These are phyloP conservation scores for Ophiostoma quercus DNA, from an alignment of 2,329 filamentous ascomycete genomes.

Conservation along the genomic window DNA sequence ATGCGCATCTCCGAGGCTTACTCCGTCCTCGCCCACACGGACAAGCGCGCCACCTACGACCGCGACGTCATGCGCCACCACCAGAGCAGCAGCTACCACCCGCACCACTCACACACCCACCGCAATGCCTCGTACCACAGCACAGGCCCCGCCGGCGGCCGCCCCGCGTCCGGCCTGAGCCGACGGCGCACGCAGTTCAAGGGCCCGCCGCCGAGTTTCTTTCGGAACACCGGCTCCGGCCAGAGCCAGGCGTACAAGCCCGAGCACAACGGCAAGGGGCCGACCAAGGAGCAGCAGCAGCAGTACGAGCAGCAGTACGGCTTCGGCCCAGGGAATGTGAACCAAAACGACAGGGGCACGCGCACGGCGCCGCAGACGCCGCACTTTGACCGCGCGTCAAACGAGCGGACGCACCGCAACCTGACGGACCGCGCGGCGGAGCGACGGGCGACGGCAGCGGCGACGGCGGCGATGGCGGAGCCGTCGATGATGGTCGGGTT, in stretches of 20 bases:
- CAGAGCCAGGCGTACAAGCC: conserved; percentile 26
- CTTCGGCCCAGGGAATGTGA: conserved; percentile 22
- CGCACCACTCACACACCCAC: conserved; percentile 29
- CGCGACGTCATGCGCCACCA: conserved; percentile 52
- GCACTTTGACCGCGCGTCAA: conserved; percentile 72
- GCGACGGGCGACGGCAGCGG: conserved; percentile 35
- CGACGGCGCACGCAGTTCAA: conserved; percentile 69
- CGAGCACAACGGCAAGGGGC: conserved; percentile 28
- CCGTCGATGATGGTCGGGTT: conserved; percentile 42
- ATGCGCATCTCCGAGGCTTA: conserved; percentile 82
- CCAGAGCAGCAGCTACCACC: conserved; percentile 36
- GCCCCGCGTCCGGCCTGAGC: conserved; percentile 76
- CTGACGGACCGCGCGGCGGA: conserved; percentile 49
- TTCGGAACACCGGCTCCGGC: conserved; percentile 48
- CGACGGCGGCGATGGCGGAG: conserved; percentile 38
- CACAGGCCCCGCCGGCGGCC: conserved; percentile 60
- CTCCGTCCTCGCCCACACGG: conserved; percentile 63
- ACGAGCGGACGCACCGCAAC: conserved; percentile 66
- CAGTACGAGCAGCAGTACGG: conserved; percentile 8
- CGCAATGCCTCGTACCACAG: conserved; percentile 50
- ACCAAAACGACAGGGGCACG: conserved; percentile 29
- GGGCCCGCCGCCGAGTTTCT: conserved; percentile 87
- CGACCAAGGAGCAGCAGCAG: conserved; percentile 18
- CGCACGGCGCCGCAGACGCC: conserved; percentile 49
- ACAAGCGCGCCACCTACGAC: conserved; percentile 78